Evolutionary conservation across 2,329 filamentous ascomycete genomes (phyloP).

Genomic region (Microcyclospora tardicrescens): DNA sequence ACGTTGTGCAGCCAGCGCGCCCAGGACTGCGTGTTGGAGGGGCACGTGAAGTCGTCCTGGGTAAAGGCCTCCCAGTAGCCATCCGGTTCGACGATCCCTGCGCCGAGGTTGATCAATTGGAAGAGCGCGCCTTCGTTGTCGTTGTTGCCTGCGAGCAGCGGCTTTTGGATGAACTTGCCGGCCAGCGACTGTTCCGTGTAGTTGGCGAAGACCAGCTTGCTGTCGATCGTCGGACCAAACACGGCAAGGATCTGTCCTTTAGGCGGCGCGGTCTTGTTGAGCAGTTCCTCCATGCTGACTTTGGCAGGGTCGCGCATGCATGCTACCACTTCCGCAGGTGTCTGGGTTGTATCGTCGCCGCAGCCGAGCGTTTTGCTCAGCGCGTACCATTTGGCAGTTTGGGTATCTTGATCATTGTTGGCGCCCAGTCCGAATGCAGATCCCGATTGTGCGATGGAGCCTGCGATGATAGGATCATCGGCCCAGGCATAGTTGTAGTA

Average conservation of each 20-base stretch:
- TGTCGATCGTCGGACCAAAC: constrained; percentile 12
- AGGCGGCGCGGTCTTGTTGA: neutral
- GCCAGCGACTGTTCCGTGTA: constrained; percentile 4
- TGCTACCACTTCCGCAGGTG: constrained; percentile 3
- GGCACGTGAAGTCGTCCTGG: constrained; percentile 8
- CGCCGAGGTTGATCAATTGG: constrained; percentile 28
- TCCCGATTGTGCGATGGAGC: constrained; percentile 7
- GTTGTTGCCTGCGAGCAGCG: constrained; percentile 32
- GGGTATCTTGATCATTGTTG: too few species aligned
- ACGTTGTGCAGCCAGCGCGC: constrained; percentile 1
- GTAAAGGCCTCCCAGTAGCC: too few species aligned
- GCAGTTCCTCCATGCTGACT: neutral
- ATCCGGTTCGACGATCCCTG: constrained; percentile 3
- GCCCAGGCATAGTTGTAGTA: constrained; percentile 8
- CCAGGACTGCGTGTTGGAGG: neutral
- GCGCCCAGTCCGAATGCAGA: neutral
- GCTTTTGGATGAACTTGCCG: constrained; percentile 26
- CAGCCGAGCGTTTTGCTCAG: constrained; percentile 3
- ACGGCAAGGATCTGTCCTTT: neutral
- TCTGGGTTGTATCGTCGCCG: neutral
- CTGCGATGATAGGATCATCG: constrained; percentile 7
- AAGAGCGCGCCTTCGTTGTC: constrained; percentile 35
- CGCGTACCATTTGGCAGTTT: neutral
- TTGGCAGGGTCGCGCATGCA: constrained; percentile 6
- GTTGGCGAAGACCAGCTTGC: constrained; percentile 10